These are phyloP conservation scores for Cyathus striatus DNA, from an alignment of 768 basidiomycete species.

Conservation along the genomic window DNA sequence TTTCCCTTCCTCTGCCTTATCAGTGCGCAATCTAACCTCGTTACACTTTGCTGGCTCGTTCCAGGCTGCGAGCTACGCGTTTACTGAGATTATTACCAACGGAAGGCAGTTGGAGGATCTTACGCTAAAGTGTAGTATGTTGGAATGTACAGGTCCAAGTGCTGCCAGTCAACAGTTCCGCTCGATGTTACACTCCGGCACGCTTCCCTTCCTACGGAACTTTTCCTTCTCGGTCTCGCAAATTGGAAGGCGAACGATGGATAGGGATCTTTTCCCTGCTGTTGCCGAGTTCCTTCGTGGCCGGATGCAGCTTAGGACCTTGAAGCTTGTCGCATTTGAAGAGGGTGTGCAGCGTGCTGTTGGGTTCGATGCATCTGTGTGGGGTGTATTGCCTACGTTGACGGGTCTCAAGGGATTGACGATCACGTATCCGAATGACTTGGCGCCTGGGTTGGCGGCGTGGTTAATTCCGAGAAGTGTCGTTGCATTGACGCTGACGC, in stretches of 20 bases:
- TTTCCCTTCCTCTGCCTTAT: constrained; percentile 49
- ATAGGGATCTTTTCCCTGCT: constrained; percentile 65
- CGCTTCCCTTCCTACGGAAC: constrained; percentile 60
- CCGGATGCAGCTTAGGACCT: constrained; percentile 43
- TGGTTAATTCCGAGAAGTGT: constrained; percentile 63
- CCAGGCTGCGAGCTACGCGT: constrained; percentile 40
- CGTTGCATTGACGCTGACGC: constrained; percentile 38
- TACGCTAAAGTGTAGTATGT: constrained; percentile 41
- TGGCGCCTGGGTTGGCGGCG: constrained; percentile 56
- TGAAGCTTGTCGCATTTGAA: constrained; percentile 45
- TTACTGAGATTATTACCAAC: constrained; percentile 54
- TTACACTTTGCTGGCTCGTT: constrained; percentile 59
- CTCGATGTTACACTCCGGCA: constrained; percentile 16
- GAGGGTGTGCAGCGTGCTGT: constrained; percentile 40
- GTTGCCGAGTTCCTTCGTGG: constrained; percentile 63
- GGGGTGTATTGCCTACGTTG: constrained; percentile 66
- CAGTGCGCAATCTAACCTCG: constrained; percentile 58
- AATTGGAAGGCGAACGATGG: constrained; percentile 36
- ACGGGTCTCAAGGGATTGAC: constrained; percentile 44
- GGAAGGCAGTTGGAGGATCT: constrained; percentile 64
- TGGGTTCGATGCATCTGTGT: constrained; percentile 65
- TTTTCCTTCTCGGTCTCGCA: constrained; percentile 51
- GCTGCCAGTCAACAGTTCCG: constrained; percentile 45
- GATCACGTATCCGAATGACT: constrained; percentile 60
- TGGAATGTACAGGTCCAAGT: constrained; percentile 40